Conservation (phyloP, 805 yeast genomes). For the Jamesozyma hellenica region DNA sequence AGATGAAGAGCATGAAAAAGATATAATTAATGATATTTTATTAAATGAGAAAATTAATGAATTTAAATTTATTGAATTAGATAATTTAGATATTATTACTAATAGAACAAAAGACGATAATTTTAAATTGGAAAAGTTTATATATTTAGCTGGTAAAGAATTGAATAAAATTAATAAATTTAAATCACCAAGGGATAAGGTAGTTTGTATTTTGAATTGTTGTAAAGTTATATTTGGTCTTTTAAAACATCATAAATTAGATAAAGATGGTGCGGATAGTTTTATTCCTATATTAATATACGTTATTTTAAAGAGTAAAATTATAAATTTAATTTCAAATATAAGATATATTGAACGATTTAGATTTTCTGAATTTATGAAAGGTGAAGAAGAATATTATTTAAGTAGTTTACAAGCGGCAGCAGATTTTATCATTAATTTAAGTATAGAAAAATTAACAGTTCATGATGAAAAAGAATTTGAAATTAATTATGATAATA, state of each 20-base stretch:
- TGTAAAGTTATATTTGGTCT: constrained; percentile 89
- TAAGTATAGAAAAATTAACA: constrained; percentile 50
- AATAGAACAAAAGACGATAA: constrained; percentile 27
- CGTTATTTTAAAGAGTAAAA: constrained; percentile 61
- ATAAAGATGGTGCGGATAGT: constrained; percentile 80
- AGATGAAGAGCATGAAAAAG: constrained; percentile 50
- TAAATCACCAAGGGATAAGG: constrained; percentile 90
- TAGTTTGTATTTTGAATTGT: constrained; percentile 80
- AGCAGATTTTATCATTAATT: constrained; percentile 59
- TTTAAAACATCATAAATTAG: constrained; percentile 58
- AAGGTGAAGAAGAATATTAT: constrained; percentile 88
- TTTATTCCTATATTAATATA: constrained; percentile 84
- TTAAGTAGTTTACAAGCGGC: constrained; percentile 87
- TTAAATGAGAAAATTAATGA: constrained; percentile 46
- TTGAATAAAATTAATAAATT: constrained; percentile 68
- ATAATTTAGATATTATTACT: constrained; percentile 67
- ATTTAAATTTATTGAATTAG: constrained; percentile 62
- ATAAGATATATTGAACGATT: constrained; percentile 77
- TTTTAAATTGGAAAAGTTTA: constrained; percentile 39
- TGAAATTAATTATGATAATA: constrained; percentile 36
- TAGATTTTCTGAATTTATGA: constrained; percentile 60
- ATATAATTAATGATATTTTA: constrained; percentile 48
- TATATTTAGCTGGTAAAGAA: constrained; percentile 61
- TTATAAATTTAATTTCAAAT: constrained; percentile 62
- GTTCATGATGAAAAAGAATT: constrained; percentile 51